phyloP scores from a whole-genome alignment of 2,329 filamentous ascomycete genomes.

The Neopestalotiopsis rosae region DNA sequence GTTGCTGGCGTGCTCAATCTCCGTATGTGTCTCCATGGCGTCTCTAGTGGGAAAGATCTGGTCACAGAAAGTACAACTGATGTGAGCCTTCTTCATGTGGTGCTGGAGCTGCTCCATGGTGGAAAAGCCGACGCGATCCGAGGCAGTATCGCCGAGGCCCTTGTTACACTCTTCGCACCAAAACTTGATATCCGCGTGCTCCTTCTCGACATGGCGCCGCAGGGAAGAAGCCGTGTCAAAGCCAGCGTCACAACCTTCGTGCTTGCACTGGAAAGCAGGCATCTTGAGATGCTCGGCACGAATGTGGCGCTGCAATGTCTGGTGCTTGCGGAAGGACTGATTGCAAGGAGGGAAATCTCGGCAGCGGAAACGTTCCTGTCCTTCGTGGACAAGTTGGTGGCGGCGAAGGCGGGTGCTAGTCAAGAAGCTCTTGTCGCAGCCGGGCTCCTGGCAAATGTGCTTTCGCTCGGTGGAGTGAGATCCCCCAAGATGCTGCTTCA shows the following conservation, averaged over 20 bases:
- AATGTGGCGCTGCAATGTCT: slow-evolving; percentile 84
- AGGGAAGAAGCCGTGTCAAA: slow-evolving; percentile 78
- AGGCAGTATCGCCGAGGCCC: slow-evolving; percentile 43
- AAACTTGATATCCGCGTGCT: slow-evolving; percentile 73
- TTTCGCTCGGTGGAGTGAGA: slow-evolving; percentile 75
- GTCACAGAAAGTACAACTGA: slow-evolving; percentile 78
- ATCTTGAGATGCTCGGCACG: slow-evolving; percentile 75
- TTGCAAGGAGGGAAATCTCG: slow-evolving; percentile 72
- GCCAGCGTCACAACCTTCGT: slow-evolving; percentile 64
- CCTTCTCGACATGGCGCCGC: slow-evolving; percentile 71
- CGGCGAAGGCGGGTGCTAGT: slow-evolving; percentile 79
- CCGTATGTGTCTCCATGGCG: slow-evolving; percentile 77
- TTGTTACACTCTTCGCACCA: slow-evolving; percentile 76
- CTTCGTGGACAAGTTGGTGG: slow-evolving; percentile 80
- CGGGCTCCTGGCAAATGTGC: slow-evolving; percentile 73
- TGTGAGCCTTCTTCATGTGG: slow-evolving; percentile 76
- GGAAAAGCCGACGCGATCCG: slow-evolving; percentile 65
- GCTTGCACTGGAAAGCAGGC: slow-evolving; percentile 73
- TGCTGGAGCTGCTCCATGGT: slow-evolving; percentile 73
- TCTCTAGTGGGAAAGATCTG: slow-evolving; percentile 69
- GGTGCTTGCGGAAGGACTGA: slow-evolving; percentile 84
- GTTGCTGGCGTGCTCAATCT: slow-evolving; percentile 73
- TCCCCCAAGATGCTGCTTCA: slow-evolving; percentile 84
- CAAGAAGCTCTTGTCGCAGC: slow-evolving; percentile 81
- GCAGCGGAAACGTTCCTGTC: slow-evolving; percentile 77